Conservation (phyloP, 129 eudicot genomes). For the Chrysanthemum seticuspe region DNA sequence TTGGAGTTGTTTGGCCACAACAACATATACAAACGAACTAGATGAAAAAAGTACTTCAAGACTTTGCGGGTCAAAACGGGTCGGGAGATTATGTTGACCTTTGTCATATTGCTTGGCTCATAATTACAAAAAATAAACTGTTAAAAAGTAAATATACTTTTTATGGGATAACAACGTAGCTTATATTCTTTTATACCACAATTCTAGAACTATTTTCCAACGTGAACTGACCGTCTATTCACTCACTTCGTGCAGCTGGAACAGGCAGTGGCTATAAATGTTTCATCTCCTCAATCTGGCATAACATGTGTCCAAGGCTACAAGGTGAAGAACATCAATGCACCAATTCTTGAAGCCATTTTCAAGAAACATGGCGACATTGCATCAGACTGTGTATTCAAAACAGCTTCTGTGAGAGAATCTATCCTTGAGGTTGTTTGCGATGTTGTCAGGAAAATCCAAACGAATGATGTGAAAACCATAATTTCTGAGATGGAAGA, state of each 20-base stretch:
- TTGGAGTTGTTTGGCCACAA: background rate
- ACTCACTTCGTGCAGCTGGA: background rate
- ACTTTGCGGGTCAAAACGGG: background rate
- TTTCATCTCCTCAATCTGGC: background rate
- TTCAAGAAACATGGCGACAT: background rate
- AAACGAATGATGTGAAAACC: background rate
- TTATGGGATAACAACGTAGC: too few species aligned
- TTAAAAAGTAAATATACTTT: background rate
- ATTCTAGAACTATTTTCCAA: too few species aligned
- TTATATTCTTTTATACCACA: too few species aligned
- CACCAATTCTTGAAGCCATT: conserved; percentile 32
- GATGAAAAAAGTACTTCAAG: background rate
- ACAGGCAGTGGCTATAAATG: background rate
- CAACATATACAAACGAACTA: background rate
- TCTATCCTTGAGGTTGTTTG: background rate
- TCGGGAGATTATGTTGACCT: conserved; percentile 2
- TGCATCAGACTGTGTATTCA: background rate
- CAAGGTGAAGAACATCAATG: conserved; percentile 30
- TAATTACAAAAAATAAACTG: background rate
- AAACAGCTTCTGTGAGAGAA: background rate
- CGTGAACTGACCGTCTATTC: too few species aligned
- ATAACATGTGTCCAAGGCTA: conserved; percentile 24
- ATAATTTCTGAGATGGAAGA: background rate
- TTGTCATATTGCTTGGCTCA: background rate
- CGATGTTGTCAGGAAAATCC: background rate